A percentile compares a stretch with the other conserved stretches of the same genome.
These are phyloP conservation scores for Neovahlkampfia damariscottae DNA, from an alignment of 78 protist species.

Conservation along the genomic window DNA sequence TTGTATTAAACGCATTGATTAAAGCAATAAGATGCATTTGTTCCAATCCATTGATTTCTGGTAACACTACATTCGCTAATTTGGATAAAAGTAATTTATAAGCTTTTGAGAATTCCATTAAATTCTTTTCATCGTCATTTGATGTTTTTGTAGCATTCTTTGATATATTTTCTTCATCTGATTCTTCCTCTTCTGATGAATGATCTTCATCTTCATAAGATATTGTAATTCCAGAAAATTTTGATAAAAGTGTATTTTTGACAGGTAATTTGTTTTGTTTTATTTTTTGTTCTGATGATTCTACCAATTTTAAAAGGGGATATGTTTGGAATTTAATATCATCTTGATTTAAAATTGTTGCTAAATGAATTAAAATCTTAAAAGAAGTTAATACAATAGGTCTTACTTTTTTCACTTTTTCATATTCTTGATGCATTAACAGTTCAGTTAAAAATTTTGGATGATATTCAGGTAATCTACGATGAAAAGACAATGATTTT, in stretches of 20 bases:
- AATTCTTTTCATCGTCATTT: no score
- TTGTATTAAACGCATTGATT: not conserved
- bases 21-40: not conserved
- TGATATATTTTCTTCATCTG: not conserved
- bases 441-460: not conserved
- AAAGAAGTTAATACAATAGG: not conserved
- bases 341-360: not conserved
- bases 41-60: not conserved
- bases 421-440: not conserved
- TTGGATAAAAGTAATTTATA: not conserved
- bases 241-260: not conserved
- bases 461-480: conserved; percentile 1
- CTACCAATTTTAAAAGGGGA: not conserved
- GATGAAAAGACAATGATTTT: not conserved
- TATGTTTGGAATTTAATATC: not conserved
- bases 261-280: not conserved
- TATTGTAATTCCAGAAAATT: not conserved
- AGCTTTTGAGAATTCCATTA: not conserved
- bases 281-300: not conserved
- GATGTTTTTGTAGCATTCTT: not conserved
- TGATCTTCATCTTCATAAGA: not conserved
- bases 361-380: not conserved
- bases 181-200: not conserved
- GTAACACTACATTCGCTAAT: not conserved
- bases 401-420: not conserved